Conservation (phyloP, 148 eudicot species). For the Spergularia marina region DNA sequence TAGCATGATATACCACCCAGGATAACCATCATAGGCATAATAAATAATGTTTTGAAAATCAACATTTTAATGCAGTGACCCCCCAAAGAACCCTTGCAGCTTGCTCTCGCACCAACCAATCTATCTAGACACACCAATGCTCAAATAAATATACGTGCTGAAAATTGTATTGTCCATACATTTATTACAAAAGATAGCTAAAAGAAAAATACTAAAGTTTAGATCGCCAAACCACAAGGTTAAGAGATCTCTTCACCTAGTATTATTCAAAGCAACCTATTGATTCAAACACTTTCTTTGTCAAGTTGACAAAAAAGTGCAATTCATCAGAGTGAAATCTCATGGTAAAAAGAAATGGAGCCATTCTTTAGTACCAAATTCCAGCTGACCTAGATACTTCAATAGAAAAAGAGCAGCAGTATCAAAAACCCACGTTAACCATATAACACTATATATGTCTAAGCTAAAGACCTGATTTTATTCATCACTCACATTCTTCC, state of each 20-base stretch:
- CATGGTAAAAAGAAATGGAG: background rate
- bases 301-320: background rate
- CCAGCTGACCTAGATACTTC: conserved; percentile 11
- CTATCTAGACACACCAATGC: background rate
- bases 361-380: background rate
- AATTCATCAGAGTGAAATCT: conserved; percentile 9
- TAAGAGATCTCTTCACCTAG: background rate
- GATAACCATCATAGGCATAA: background rate
- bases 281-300: background rate
- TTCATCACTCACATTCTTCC: conserved; percentile 17
- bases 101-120: background rate
- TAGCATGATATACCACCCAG: background rate
- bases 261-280: background rate
- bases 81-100: background rate
- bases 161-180: background rate
- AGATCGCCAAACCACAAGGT: background rate
- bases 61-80: background rate
- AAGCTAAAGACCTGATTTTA: conserved; percentile 17
- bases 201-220: background rate
- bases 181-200: background rate
- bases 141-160: background rate
- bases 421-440: background rate
- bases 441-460: conserved; percentile 20
- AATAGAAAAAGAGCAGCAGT: conserved; percentile 10
- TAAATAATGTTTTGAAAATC: background rate